Evolutionary conservation across 495 filamentous ascomycete species (phyloP).

Genomic region (Aspergillus funiculosus): DNA sequence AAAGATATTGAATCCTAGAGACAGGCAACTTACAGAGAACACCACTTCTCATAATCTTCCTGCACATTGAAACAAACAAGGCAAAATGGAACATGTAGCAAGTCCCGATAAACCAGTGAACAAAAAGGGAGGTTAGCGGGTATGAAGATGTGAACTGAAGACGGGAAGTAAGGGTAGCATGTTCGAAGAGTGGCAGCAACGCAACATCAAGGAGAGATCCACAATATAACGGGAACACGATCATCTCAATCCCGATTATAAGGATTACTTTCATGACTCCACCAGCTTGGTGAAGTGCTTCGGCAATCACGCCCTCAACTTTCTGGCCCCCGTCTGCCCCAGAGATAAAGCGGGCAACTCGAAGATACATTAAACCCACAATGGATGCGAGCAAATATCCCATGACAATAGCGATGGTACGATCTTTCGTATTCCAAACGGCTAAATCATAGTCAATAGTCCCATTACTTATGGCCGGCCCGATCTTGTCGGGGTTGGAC

Average conservation of each 20-base stretch:
- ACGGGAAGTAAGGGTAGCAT: conserved; percentile 67
- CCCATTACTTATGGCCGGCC: conserved; percentile 17
- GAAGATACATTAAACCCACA: conserved; percentile 71
- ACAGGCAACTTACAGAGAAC: conserved; percentile 67
- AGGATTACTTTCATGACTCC: conserved; percentile 97
- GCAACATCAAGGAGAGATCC: conserved; percentile 86
- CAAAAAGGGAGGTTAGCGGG: conserved; percentile 83
- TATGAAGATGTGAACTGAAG: conserved; percentile 67
- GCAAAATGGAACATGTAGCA: conserved; percentile 99
- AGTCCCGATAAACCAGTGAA: conserved; percentile 98
- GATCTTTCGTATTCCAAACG: conserved; percentile 71
- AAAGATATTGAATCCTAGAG: not conserved
- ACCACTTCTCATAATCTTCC: conserved; percentile 90
- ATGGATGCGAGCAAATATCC: conserved; percentile 74
- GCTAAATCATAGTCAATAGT: conserved; percentile 56
- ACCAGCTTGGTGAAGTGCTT: conserved; percentile 83
- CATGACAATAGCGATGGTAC: conserved; percentile 69
- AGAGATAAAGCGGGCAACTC: conserved; percentile 58
- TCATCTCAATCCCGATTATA: conserved; percentile 99
- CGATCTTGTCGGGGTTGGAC: conserved; percentile 21
- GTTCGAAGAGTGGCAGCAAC: conserved; percentile 79
- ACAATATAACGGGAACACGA: conserved; percentile 93
- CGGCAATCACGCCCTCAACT: conserved; percentile 72
- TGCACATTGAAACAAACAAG: conserved; percentile 97
- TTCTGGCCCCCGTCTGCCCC: conserved; percentile 59